Evolutionary conservation across 345 rosid genomes (phyloP).

Genomic region (Boechera stricta): DNA sequence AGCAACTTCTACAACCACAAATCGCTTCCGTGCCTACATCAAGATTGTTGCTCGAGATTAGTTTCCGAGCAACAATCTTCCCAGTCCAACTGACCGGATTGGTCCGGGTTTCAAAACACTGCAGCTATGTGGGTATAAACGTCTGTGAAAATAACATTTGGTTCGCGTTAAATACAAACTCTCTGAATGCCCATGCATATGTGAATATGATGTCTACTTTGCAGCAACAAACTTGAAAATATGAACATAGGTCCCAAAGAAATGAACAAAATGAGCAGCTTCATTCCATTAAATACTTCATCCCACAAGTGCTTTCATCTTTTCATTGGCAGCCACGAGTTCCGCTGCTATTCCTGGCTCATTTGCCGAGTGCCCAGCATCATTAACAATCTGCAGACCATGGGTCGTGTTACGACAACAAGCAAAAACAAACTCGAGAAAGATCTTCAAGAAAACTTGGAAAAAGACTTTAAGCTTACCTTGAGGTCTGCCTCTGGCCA

Average conservation of each 20-base stretch:
- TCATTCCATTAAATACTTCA: constrained; percentile 16
- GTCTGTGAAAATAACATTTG: constrained; percentile 7
- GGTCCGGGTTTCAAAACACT: background rate
- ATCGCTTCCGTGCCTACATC: no score
- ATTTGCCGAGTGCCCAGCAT: constrained; percentile 97
- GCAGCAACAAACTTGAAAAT: constrained; percentile 13
- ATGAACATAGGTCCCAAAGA: background rate
- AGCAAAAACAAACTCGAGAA: background rate
- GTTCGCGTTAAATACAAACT: background rate
- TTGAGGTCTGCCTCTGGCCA: constrained; percentile 95
- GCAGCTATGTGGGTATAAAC: background rate
- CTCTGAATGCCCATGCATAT: background rate
- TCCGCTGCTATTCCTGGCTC: constrained; percentile 88
- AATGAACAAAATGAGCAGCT: background rate
- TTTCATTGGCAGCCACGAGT: constrained; percentile 88
- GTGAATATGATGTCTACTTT: background rate
- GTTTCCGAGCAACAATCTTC: background rate
- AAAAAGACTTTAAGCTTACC: constrained; percentile 48
- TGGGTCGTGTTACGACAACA: background rate
- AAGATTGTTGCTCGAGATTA: no score
- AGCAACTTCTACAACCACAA: no score
- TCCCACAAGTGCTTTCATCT: constrained; percentile 54
- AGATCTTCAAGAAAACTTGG: background rate
- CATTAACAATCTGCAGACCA: constrained; percentile 62
- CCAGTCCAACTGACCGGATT: background rate